phyloP scores from a whole-genome alignment of 2,329 filamentous ascomycete genomes.

The Byssoonygena ceratinophila region DNA sequence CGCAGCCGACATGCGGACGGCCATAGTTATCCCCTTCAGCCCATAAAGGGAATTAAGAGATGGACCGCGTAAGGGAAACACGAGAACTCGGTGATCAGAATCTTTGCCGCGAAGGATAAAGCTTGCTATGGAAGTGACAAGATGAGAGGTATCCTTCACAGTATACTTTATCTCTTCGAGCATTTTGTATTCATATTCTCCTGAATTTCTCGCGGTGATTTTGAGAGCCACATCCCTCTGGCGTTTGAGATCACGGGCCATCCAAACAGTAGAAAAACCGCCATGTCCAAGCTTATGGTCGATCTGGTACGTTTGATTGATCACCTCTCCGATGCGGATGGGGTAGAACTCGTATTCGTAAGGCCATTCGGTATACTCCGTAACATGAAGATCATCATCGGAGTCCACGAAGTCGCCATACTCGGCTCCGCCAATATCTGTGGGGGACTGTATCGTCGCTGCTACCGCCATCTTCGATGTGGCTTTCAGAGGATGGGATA shows the following conservation, averaged over 20 bases:
- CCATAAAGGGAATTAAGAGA: too few species aligned
- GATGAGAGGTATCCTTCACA: slow-evolving; percentile 14
- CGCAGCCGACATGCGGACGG: too few species aligned
- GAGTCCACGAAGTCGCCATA: slow-evolving; percentile 13
- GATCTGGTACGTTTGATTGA: slow-evolving; percentile 12
- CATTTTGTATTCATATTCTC: slow-evolving; percentile 11
- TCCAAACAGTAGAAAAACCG: too few species aligned
- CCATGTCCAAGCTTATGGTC: slow-evolving; percentile 15
- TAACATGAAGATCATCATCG: slow-evolving; percentile 6
- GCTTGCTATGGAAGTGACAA: slow-evolving; percentile 10
- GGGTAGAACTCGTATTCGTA: slow-evolving; percentile 12
- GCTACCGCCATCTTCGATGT: slow-evolving; percentile 6
- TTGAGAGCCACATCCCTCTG: slow-evolving; percentile 16
- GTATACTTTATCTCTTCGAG: slow-evolving; percentile 4
- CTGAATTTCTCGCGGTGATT: slow-evolving; percentile 1
- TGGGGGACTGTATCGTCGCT: too few species aligned
- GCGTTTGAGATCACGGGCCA: slow-evolving; percentile 12
- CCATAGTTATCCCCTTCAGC: too few species aligned
- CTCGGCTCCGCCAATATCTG: slow-evolving; percentile 1
- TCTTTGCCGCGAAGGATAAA: slow-evolving; percentile 14
- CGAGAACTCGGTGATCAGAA: slow-evolving; percentile 16
- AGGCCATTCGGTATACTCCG: slow-evolving; percentile 10
- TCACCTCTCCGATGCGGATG: slow-evolving; percentile 13
- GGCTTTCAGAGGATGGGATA: too few species aligned
- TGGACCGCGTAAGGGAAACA: slow-evolving; percentile 21